phyloP scores from a whole-genome alignment of 306 rosid species.

The Casuarina equisetifolia region DNA sequence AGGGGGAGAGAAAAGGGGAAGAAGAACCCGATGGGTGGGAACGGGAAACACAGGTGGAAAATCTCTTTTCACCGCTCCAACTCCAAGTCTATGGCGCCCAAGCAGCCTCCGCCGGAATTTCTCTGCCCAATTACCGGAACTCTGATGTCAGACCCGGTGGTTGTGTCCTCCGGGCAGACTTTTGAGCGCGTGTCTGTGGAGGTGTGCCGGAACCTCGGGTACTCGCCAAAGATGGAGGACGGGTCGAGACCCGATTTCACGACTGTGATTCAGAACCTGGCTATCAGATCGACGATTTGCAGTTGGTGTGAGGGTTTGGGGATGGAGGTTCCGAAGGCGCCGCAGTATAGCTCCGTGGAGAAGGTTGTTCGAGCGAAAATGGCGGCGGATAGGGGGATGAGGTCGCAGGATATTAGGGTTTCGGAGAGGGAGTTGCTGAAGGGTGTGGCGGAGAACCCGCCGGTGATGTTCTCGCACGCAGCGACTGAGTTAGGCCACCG shows the following conservation, averaged over 20 bases:
- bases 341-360: constrained; percentile 56
- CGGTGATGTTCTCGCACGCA: constrained; percentile 70
- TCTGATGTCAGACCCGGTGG: constrained; percentile 90
- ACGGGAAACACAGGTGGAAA: constrained; percentile 74
- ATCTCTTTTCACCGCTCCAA: constrained; percentile 61
- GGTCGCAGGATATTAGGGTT: constrained; percentile 40
- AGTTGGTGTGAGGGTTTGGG: constrained; percentile 61
- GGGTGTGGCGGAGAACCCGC: constrained; percentile 68
- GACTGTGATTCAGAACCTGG: constrained; percentile 53
- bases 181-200: constrained; percentile 73
- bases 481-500: constrained; percentile 77
- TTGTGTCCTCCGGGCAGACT: constrained; percentile 85
- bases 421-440: constrained; percentile 69
- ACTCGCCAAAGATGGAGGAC: constrained; percentile 51
- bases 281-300: constrained; percentile 55
- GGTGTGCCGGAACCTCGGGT: constrained; percentile 53
- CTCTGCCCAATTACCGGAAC: constrained; percentile 63
- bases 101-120: constrained; percentile 57
- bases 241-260: constrained; percentile 82
- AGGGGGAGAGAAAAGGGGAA: neutral
- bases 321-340: constrained; percentile 39
- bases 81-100: constrained; percentile 27
- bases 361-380: constrained; percentile 27
- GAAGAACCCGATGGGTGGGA: constrained; percentile 58
- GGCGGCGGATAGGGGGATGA: constrained; percentile 17